A percentile compares a stretch with the other conserved stretches of the same genome.
Conservation (phyloP, 345 rosid genomes). For the Kernera saxatilis region DNA sequence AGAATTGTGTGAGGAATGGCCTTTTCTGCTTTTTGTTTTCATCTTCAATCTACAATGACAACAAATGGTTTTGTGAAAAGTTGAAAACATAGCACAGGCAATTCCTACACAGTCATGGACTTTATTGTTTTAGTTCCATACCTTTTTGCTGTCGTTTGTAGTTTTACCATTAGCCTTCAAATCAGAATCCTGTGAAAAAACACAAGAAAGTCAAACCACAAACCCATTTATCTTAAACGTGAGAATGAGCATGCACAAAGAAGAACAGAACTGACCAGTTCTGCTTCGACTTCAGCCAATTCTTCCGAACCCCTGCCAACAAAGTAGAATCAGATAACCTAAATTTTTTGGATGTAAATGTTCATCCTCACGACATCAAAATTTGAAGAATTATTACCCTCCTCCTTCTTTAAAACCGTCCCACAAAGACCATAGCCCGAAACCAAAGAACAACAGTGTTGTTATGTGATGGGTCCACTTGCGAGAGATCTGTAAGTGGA, state of each 20-base stretch:
- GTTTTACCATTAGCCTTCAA: conserved; percentile 45
- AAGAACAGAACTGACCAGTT: conserved; percentile 58
- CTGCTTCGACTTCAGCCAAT: conserved; percentile 86
- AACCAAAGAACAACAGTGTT: conserved; percentile 76
- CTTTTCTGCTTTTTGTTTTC: conserved; percentile 67
- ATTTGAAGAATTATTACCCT: conserved; percentile 7
- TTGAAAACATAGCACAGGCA: background rate
- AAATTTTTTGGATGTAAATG: background rate
- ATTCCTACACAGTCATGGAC: background rate
- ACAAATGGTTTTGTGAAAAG: background rate
- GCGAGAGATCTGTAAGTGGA: conserved; percentile 70
- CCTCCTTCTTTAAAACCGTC: conserved; percentile 70
- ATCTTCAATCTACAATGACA: conserved; percentile 51
- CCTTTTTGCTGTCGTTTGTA: conserved; percentile 53
- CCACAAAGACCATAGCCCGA: conserved; percentile 93
- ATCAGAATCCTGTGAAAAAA: conserved; percentile 59
- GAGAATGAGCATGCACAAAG: background rate
- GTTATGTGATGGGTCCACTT: conserved; percentile 92
- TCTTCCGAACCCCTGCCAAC: conserved; percentile 65
- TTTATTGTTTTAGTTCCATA: conserved; percentile 7
- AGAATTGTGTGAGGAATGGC: conserved; percentile 67
- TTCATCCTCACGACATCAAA: background rate
- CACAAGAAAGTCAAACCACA: conserved; percentile 6
- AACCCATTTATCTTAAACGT: conserved; percentile 1
- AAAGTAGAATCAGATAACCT: conserved; percentile 1